phyloP scores from a whole-genome alignment of 1,284 basidiomycete species.

The Limonomyces culmigenus region DNA sequence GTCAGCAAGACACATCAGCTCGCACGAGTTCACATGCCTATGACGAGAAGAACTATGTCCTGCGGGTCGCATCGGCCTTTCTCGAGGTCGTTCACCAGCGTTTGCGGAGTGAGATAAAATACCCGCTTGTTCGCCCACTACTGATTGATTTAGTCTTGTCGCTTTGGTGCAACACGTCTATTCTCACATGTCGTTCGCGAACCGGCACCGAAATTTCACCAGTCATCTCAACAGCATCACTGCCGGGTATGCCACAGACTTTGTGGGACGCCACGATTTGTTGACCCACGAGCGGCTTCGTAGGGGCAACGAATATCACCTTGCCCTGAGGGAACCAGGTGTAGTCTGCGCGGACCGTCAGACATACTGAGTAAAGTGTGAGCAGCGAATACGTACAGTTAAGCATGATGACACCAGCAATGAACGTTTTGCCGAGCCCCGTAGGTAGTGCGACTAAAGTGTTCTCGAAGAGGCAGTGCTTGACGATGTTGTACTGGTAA shows the following conservation, averaged over 20 bases:
- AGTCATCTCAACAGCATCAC: constrained; percentile 77
- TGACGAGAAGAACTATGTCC: constrained; percentile 70
- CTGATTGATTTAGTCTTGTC: background rate
- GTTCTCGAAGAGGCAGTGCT: constrained; percentile 80
- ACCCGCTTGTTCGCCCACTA: constrained; percentile 80
- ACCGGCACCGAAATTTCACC: constrained; percentile 41
- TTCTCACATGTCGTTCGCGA: constrained; percentile 52
- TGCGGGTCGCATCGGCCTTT: constrained; percentile 60
- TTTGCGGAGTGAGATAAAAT: constrained; percentile 98
- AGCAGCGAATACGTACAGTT: constrained; percentile 62
- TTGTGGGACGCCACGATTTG: constrained; percentile 90
- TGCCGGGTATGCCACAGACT: constrained; percentile 86
- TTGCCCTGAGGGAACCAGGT: constrained; percentile 91
- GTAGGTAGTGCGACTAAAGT: constrained; percentile 92
- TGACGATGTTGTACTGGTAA: constrained; percentile 93
- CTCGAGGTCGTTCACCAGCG: constrained; percentile 77
- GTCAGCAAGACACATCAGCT: background rate
- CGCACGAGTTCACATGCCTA: constrained; percentile 29
- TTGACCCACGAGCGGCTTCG: constrained; percentile 90
- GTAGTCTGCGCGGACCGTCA: constrained; percentile 36
- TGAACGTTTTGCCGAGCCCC: constrained; percentile 95
- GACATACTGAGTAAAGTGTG: background rate
- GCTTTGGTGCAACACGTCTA: background rate
- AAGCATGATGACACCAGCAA: constrained; percentile 93
- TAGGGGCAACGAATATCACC: constrained; percentile 91